phyloP scores from a whole-genome alignment of 345 rosid species.

The Brassica rapa region DNA sequence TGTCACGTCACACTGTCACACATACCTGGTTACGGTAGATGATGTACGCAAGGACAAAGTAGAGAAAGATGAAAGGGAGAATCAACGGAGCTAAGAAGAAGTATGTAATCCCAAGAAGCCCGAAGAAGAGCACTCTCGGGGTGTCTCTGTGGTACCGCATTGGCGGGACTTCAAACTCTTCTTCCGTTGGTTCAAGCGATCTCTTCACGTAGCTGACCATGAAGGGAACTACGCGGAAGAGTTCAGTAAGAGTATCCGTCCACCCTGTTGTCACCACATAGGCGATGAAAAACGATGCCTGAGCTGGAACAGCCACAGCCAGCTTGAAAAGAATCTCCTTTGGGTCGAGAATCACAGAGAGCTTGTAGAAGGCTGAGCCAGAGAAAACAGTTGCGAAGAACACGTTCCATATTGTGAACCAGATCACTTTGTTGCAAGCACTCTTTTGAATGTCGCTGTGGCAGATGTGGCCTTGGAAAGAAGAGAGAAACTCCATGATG shows the following conservation, averaged over 20 bases:
- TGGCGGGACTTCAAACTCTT: constrained; percentile 70
- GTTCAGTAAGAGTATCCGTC: constrained; percentile 86
- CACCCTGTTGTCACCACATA: constrained; percentile 97
- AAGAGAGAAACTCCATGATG: constrained; percentile 86
- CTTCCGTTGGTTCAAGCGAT: constrained; percentile 51
- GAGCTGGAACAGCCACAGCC: constrained; percentile 89
- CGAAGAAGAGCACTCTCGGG: constrained; percentile 85
- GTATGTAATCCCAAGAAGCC: constrained; percentile 87
- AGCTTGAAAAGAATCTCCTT: constrained; percentile 70
- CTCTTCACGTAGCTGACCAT: constrained; percentile 52
- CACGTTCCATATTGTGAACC: constrained; percentile 95
- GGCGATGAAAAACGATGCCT: constrained; percentile 93
- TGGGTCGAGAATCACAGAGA: constrained; percentile 72
- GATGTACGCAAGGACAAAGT: constrained; percentile 81
- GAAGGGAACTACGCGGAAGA: constrained; percentile 78
- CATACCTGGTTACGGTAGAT: constrained; percentile 89
- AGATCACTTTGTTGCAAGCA: constrained; percentile 89
- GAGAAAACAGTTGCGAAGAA: constrained; percentile 95
- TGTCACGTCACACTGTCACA: constrained; percentile 3
- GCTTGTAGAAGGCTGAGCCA: constrained; percentile 66
- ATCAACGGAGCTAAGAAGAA: constrained; percentile 92
- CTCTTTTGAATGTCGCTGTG: constrained; percentile 83
- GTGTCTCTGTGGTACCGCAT: constrained; percentile 78
- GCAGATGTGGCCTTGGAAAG: constrained; percentile 88
- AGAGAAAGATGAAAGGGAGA: constrained; percentile 84